These are phyloP conservation scores for Capillidium heterosporum DNA, from an alignment of 371 early-diverging fungal genomes.

Conservation along the genomic window DNA sequence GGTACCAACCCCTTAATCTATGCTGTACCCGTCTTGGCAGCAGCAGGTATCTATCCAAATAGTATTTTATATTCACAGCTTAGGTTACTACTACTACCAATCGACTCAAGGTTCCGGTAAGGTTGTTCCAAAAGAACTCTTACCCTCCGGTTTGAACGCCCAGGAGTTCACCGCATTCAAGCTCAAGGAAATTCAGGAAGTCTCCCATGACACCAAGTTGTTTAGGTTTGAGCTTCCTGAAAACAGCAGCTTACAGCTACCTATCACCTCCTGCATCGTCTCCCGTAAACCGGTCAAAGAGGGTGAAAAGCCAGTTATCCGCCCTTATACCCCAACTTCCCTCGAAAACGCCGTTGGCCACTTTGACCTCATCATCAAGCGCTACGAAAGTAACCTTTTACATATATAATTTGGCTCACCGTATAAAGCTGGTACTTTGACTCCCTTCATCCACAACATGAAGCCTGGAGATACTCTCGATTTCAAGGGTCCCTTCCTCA, in stretches of 20 bases:
- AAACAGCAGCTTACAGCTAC: slow-evolving; percentile 41
- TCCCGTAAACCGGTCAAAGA: slow-evolving; percentile 43
- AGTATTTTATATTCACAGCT: background rate
- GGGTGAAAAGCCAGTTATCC: slow-evolving; percentile 46
- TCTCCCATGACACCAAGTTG: slow-evolving; percentile 59
- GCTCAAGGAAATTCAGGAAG: slow-evolving; percentile 30
- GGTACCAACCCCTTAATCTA: background rate
- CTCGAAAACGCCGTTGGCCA: slow-evolving; percentile 44
- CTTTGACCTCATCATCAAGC: slow-evolving; percentile 81
- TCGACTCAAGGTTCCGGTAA: background rate
- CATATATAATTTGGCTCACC: slow-evolving; percentile 8
- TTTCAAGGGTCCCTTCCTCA: slow-evolving; percentile 82
- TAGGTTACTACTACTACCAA: background rate
- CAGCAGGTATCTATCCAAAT: background rate
- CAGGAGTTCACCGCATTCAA: slow-evolving; percentile 49
- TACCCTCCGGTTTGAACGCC: slow-evolving; percentile 21
- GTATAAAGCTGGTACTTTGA: slow-evolving; percentile 1
- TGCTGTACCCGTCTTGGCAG: background rate
- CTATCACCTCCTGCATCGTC: slow-evolving; percentile 64
- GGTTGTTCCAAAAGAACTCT: background rate
- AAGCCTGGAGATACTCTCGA: slow-evolving; percentile 68
- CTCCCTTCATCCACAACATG: slow-evolving; percentile 44
- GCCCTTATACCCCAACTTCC: slow-evolving; percentile 84
- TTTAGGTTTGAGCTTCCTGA: slow-evolving; percentile 67
- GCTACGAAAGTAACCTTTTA: slow-evolving; percentile 22